These are phyloP conservation scores for Pseudohalonectria lignicola DNA, from an alignment of 2,329 filamentous ascomycete genomes.

Conservation along the genomic window DNA sequence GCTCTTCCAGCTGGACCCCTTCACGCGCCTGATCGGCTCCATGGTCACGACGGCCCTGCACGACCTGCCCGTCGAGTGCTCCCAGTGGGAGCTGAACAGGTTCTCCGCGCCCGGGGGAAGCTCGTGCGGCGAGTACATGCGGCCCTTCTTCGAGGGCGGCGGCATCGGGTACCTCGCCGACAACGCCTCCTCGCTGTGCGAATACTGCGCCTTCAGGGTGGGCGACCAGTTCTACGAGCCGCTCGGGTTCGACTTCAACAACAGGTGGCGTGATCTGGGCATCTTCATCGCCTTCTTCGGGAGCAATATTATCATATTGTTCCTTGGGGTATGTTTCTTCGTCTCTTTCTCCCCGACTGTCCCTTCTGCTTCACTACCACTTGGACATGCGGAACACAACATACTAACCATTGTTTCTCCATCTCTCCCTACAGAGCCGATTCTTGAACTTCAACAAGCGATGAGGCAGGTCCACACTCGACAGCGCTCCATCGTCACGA, in stretches of 20 bases:
- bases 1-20: slow-evolving; percentile 75
- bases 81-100: slow-evolving; percentile 46
- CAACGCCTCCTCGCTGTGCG: slow-evolving; percentile 48
- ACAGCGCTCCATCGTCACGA: too few species aligned
- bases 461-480: too few species aligned
- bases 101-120: slow-evolving; percentile 57
- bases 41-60: slow-evolving; percentile 73
- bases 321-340: slow-evolving; percentile 35
- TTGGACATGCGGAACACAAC: too few species aligned
- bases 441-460: slow-evolving; percentile 44
- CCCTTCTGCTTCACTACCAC: not conserved
- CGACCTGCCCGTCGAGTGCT: slow-evolving; percentile 50
- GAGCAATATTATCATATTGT: slow-evolving; percentile 59
- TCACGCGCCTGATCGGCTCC: slow-evolving; percentile 70
- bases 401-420: not conserved
- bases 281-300: slow-evolving; percentile 68
- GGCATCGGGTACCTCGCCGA: slow-evolving; percentile 61
- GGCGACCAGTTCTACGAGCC: slow-evolving; percentile 71
- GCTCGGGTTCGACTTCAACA: slow-evolving; percentile 53
- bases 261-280: slow-evolving; percentile 74
- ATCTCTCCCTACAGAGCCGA: slow-evolving; percentile 29
- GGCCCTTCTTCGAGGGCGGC: slow-evolving; percentile 54
- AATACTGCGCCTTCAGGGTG: slow-evolving; percentile 72
- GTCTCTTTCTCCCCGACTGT: not conserved
- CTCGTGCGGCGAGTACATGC: slow-evolving; percentile 69